These are phyloP conservation scores for Bolboschoenus planiculmis DNA, from an alignment of 176 grass and related monocot genomes.

Conservation along the genomic window DNA sequence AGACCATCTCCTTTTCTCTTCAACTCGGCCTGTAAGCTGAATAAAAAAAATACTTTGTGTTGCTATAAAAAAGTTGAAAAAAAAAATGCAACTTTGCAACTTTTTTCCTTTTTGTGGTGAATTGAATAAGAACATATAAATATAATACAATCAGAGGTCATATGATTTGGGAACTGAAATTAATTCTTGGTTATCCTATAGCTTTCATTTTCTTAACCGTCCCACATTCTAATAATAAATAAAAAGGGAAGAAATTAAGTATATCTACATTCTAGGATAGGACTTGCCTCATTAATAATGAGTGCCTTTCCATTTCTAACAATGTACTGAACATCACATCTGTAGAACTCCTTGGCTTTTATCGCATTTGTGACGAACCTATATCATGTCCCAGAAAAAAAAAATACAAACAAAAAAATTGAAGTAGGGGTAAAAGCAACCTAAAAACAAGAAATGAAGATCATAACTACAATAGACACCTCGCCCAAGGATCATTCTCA, in stretches of 20 bases:
- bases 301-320: constrained; percentile 80
- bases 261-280: neutral
- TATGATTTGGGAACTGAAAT: neutral
- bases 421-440: neutral
- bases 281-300: constrained; percentile 86
- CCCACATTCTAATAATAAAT: neutral
- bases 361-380: constrained; percentile 93
- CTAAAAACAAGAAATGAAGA: neutral
- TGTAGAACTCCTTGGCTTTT: constrained; percentile 93
- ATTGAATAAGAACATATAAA: constrained; percentile 5
- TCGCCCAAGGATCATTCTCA: constrained; percentile 94
- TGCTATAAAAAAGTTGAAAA: constrained; percentile 22
- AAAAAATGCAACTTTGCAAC: no score
- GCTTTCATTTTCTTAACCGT: neutral
- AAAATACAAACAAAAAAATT: constrained; percentile 5
- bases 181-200: neutral
- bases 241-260: neutral
- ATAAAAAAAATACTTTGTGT: constrained; percentile 26
- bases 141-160: neutral
- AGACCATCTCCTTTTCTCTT: constrained; percentile 97
- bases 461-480: constrained; percentile 31
- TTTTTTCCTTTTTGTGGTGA: neutral
- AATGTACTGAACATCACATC: constrained; percentile 90
- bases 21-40: constrained; percentile 84
- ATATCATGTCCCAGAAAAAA: constrained; percentile 24